phyloP scores from a whole-genome alignment of 345 rosid genomes.

The Eucalyptus regnans region DNA sequence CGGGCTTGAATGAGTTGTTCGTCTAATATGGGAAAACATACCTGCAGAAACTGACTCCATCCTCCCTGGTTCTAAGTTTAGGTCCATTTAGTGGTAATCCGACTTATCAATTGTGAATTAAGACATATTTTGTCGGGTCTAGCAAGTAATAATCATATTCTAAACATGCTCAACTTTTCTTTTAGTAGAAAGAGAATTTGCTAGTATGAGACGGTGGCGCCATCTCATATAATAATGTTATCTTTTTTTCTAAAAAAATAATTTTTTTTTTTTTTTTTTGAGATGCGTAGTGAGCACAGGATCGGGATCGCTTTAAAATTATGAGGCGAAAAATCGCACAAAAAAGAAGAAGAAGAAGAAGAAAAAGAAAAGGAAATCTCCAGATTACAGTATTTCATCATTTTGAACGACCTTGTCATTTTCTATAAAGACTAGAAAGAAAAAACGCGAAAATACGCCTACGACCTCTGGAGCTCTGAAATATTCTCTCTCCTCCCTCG shows the following conservation, averaged over 20 bases:
- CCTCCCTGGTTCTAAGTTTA: too few relatives aligned
- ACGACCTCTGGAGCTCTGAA: neutral
- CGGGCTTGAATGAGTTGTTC: too few relatives aligned
- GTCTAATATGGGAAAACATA: too few relatives aligned
- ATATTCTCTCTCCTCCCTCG: neutral
- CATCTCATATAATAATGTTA: neutral
- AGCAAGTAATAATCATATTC: neutral
- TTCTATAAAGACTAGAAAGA: neutral
- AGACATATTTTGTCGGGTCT: neutral
- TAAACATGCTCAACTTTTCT: neutral
- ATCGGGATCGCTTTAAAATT: neutral
- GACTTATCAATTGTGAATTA: neutral
- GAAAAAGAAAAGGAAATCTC: neutral
- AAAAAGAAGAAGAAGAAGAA: neutral
- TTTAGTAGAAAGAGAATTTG: neutral
- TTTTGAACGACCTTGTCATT: neutral
- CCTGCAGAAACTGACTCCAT: too few relatives aligned
- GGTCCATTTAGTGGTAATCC: too few relatives aligned
- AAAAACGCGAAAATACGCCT: neutral
- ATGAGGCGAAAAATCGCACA: neutral
- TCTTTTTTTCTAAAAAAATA: neutral
- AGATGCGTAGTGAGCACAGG: neutral
- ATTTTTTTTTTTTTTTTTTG: neutral
- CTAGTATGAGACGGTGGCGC: rapidly evolving
- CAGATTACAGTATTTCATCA: neutral